Base-by-base conservation (phyloP, 305 asterid species). In the Coffea humblotiana region DNA sequence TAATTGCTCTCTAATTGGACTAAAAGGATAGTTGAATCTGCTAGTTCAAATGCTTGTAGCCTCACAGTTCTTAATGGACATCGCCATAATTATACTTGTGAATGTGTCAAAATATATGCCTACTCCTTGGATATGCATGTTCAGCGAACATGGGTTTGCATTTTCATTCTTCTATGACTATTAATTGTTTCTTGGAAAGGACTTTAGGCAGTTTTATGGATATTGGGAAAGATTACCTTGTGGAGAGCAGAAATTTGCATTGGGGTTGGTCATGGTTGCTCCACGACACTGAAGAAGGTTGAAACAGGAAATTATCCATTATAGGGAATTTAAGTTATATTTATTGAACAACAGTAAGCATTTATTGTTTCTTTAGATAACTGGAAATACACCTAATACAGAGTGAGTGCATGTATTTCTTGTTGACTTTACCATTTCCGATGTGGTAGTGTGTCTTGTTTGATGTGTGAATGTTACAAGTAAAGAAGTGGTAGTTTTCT, bases 41-140 rank as follows among this genome's bases (percentile, higher is more conserved):
- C 69, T 83, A 69, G 75, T 71, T 43, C 83, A 71, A 48, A 47
- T 76, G 73, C 37, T 71, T 56, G 10, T 56, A 56, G 63, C 8
- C 9, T 56, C 66, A 72, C 48, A 77, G 58, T 67, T 35, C 27
- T 80, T 73, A 29, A 6, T 52, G 37, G 19, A 52, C 48, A 18
- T 52, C 0, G 3, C 51, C n/a, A 52, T 7, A 60, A 60, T 27
- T 49, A 9, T 9, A 10, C 9, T 12, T 68, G 48, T 23, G 9
- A 21, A 60, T 73, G 76, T 73, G 13, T 10, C 27, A 29, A 2
- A 47, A 51, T 73, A 47, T 73, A 51, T 8, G 47, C 21, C 23
- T 35, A 32, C 48, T 32, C 72, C 40, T 32, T 15, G 12, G 15
- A 13, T 16, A 15, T 67, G 18, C 47, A 37, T 37, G 6, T 32